Evolutionary conservation across 2,329 filamentous ascomycete species (phyloP), one percentile per base, ranked within the genome.

Genomic region (Claviceps fusiformis): DNA sequence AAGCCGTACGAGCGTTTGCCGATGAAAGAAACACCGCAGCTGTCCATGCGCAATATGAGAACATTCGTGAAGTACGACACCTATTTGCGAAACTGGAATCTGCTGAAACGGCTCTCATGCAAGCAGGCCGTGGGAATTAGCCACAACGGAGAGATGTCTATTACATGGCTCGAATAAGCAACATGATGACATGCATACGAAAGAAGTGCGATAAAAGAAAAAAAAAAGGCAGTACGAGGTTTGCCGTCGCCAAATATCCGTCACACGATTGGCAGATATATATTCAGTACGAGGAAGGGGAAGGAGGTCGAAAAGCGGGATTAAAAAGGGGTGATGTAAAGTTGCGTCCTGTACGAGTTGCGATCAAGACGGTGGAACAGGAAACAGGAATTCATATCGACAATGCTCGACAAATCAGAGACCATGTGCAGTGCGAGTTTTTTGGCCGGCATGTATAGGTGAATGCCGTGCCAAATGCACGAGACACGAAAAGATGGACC

Each of bases 1-100:
- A 83, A 53, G 85, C 80, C 54, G 83, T 95, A 58, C 85, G 91
- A 24, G 79, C 82, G 46, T 91, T 95, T 69, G 88, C 90, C 33
- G 83, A 88, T 62, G 88, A 93, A 60, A 81, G 89, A 50, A 87
- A 82, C 57, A 73, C 79, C 8, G 80, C 75, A 24, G 80, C 79
- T 0, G 73, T 75, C n/a, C 75, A 77, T 19, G 70, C 76, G 2
- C 77, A 80, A 57, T 73, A 75, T 7, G 82, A 88, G 63, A 86
- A 85, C 61, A 69, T 93, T 24, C 80, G 83, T 49, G 85, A 92
- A 62, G 83, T 93, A 69, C 84, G 83, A 59, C 81, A 86, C 39
- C 76, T 95, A 29, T 91, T 90, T 61, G 76, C 79, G 50, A 82
- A 79, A 54, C 64, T 89, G 51, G 67, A 70, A 45, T 59, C 70